phyloP scores from a whole-genome alignment of 106 monocot species.

The Ottelia alismoides region DNA sequence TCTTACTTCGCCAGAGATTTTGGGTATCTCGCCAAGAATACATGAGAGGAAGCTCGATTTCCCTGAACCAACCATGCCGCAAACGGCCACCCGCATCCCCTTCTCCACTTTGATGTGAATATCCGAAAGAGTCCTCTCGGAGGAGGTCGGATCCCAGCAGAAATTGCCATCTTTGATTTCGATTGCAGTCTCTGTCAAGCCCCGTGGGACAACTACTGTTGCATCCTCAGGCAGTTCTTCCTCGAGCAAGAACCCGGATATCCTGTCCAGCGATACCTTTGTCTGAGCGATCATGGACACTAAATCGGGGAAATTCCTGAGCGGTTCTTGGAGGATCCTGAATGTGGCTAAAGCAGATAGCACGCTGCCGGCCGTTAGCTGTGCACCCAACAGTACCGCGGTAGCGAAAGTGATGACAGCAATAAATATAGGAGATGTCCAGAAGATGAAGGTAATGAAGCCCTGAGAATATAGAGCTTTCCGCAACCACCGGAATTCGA shows the following conservation, averaged over 20 bases:
- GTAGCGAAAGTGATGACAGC: slow-evolving; percentile 82
- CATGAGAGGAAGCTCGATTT: slow-evolving; percentile 83
- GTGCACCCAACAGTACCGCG: slow-evolving; percentile 54
- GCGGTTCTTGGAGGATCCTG: slow-evolving; percentile 87
- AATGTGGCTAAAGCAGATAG: slow-evolving; percentile 93
- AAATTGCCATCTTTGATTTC: slow-evolving; percentile 74
- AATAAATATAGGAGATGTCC: slow-evolving; percentile 95
- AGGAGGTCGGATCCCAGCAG: slow-evolving; percentile 58
- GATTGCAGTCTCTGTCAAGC: slow-evolving; percentile 43
- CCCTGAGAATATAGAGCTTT: slow-evolving; percentile 77
- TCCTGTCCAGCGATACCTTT: slow-evolving; percentile 81
- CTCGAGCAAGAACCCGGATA: slow-evolving; percentile 47
- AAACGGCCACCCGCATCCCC: slow-evolving; percentile 71
- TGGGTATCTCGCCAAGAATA: slow-evolving; percentile 90
- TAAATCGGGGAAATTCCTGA: slow-evolving; percentile 91
- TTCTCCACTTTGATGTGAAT: slow-evolving; percentile 47
- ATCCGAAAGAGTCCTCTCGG: slow-evolving; percentile 36
- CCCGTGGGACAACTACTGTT: slow-evolving; percentile 66
- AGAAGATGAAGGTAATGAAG: slow-evolving; percentile 84
- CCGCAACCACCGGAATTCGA: slow-evolving; percentile 69
- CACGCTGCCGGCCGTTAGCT: slow-evolving; percentile 83
- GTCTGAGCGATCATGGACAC: slow-evolving; percentile 90
- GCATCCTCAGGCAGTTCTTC: not conserved
- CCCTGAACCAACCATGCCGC: slow-evolving; percentile 77
- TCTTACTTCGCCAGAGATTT: slow-evolving; percentile 78